phyloP scores from a whole-genome alignment of 176 grass and related monocot species.

The Ensete ventricosum region DNA sequence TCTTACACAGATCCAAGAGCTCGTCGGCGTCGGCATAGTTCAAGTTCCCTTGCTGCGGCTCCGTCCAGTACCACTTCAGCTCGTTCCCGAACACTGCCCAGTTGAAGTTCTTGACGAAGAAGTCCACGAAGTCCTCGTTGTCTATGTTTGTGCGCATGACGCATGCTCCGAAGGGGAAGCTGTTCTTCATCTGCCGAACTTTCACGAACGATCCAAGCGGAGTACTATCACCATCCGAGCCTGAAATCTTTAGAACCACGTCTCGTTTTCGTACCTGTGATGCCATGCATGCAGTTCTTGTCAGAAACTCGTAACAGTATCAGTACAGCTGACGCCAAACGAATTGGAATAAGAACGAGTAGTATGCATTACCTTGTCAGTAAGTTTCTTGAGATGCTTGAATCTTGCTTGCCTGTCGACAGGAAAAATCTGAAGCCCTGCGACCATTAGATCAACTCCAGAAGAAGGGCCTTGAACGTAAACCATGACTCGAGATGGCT shows the following conservation, averaged over 20 bases:
- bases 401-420: conserved; percentile 47
- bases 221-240: background rate
- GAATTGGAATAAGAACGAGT: background rate
- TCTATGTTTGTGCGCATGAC: conserved; percentile 81
- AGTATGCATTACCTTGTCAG: conserved; percentile 41
- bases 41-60: conserved; percentile 50
- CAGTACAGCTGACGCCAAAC: background rate
- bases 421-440: conserved; percentile 66
- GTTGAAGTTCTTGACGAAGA: conserved; percentile 78
- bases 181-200: conserved; percentile 57
- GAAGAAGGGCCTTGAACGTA: conserved; percentile 64
- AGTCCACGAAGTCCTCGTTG: conserved; percentile 82
- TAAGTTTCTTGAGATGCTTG: conserved; percentile 44
- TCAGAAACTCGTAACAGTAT: background rate
- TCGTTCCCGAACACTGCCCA: conserved; percentile 91
- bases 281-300: background rate
- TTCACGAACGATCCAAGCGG: conserved; percentile 24
- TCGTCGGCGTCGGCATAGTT: conserved; percentile 78
- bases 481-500: conserved; percentile 37
- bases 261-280: conserved; percentile 55
- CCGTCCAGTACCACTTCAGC: conserved; percentile 97
- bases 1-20: conserved; percentile 64
- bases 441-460: conserved; percentile 78
- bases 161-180: conserved; percentile 77
- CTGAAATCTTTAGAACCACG: conserved; percentile 52